A percentile compares a stretch with the other conserved stretches of the same genome.
Evolutionary conservation across 768 basidiomycete species (phyloP).

Genomic region (Baorangia bicolor): DNA sequence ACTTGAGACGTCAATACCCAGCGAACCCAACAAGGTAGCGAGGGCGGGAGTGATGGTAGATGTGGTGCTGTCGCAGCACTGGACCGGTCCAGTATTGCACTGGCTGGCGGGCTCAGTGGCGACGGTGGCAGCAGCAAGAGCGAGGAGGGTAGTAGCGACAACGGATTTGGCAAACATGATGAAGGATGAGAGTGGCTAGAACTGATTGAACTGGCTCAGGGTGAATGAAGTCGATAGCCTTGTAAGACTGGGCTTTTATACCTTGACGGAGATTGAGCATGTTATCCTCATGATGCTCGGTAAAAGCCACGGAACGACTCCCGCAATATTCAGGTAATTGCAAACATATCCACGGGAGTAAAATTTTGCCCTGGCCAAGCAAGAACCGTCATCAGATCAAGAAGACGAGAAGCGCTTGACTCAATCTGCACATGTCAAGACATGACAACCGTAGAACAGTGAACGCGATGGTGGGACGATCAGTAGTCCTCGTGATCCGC

Average conservation of each 20-base stretch:
- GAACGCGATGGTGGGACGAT: background rate
- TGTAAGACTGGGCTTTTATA: background rate
- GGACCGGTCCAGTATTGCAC: background rate
- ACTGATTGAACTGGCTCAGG: background rate
- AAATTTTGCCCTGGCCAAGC: background rate
- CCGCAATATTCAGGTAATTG: background rate
- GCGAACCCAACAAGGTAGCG: background rate
- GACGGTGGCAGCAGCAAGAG: background rate
- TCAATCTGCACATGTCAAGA: background rate
- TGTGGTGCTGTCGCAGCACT: background rate
- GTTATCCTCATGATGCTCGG: background rate
- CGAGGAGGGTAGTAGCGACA: slow-evolving; percentile 1
- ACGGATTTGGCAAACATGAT: background rate
- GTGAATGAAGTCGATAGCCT: background rate
- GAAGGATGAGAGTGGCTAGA: background rate
- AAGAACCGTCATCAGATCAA: background rate
- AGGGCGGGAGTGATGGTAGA: background rate
- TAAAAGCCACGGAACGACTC: background rate
- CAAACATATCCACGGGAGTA: background rate
- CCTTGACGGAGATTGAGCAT: background rate
- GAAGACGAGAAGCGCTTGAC: background rate
- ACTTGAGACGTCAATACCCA: background rate
- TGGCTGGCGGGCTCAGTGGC: background rate
- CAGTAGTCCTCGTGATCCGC: background rate
- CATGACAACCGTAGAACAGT: background rate